Conservation (phyloP, 331 rosid genomes). For the Quercus tomentella region DNA sequence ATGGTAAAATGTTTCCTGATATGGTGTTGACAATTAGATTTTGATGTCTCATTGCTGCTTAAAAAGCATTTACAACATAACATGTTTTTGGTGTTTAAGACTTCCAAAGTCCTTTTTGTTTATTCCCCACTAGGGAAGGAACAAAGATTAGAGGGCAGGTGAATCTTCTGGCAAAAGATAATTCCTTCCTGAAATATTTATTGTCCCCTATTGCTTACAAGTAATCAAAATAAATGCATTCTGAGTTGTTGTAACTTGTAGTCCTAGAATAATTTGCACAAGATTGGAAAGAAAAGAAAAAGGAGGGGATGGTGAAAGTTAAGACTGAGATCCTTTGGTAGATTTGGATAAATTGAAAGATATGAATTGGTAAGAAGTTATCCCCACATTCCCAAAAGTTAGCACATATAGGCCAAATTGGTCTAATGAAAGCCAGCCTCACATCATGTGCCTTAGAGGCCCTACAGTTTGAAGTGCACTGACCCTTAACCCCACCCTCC, state of each 20-base stretch:
- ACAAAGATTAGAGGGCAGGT: too few relatives aligned
- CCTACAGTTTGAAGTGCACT: conserved; percentile 40
- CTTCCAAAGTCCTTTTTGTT: neutral
- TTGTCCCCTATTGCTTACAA: too few relatives aligned
- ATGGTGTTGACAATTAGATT: neutral
- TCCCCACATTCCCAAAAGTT: conserved; percentile 9
- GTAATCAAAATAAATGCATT: too few relatives aligned
- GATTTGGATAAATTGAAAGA: conserved; percentile 8
- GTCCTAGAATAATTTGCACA: too few relatives aligned
- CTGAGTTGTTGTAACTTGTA: too few relatives aligned
- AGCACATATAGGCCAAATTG: conserved; percentile 17
- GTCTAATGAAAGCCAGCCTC: conserved; percentile 8
- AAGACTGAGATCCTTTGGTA: neutral
- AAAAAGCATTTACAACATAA: neutral
- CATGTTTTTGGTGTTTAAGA: neutral
- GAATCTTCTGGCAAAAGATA: too few relatives aligned
- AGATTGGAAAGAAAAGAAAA: neutral
- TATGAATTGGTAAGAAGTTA: conserved; percentile 3
- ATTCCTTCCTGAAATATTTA: too few relatives aligned
- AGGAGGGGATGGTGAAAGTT: neutral
- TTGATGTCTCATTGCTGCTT: neutral
- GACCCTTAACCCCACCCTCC: conserved; percentile 11
- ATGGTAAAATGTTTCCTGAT: neutral
- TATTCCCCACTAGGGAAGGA: neutral
- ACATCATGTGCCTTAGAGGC: conserved; percentile 37